Percentiles rank a stretch among this genome's conserved stretches.
phyloP scores from a whole-genome alignment of 305 asterid genomes.

The Fraxinus floribunda region DNA sequence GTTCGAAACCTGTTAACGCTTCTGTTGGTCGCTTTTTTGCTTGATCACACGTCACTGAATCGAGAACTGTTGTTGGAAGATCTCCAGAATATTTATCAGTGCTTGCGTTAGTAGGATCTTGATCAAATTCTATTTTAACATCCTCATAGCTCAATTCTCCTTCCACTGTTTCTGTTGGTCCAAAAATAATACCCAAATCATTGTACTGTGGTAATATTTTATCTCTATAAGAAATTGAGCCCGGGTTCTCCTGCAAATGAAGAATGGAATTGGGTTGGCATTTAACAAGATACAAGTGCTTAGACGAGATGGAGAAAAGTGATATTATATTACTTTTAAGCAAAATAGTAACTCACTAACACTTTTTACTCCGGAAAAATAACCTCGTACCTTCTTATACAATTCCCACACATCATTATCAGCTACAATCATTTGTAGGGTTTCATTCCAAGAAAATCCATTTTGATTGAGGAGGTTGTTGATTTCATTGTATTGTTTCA shows the following conservation, averaged over 20 bases:
- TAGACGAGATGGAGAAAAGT: neutral
- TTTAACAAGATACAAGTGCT: neutral
- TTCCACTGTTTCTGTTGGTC: constrained; percentile 24
- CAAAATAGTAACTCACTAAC: neutral
- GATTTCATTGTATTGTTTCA: constrained; percentile 38
- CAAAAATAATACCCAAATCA: constrained; percentile 31
- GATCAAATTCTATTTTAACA: constrained; percentile 22
- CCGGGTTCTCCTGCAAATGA: constrained; percentile 36
- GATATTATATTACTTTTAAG: neutral
- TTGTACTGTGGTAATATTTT: constrained; percentile 20
- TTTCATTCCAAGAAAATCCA: constrained; percentile 40
- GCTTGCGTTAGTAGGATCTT: constrained; percentile 19
- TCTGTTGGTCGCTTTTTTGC: constrained; percentile 25
- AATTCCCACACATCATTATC: constrained; percentile 33
- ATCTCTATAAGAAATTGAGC: constrained; percentile 30
- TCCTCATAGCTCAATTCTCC: constrained; percentile 18
- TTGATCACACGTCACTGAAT: constrained; percentile 20
- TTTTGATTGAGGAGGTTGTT: constrained; percentile 35
- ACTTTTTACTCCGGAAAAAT: neutral
- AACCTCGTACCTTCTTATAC: constrained; percentile 27
- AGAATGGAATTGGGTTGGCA: neutral
- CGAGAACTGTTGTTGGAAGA: constrained; percentile 24
- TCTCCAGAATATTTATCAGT: constrained; percentile 29
- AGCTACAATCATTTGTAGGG: constrained; percentile 30
- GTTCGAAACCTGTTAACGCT: constrained; percentile 5